Evolutionary conservation across 306 rosid genomes (phyloP), one percentile per base, ranked within the genome.

Genomic region (Pueraria montana): DNA sequence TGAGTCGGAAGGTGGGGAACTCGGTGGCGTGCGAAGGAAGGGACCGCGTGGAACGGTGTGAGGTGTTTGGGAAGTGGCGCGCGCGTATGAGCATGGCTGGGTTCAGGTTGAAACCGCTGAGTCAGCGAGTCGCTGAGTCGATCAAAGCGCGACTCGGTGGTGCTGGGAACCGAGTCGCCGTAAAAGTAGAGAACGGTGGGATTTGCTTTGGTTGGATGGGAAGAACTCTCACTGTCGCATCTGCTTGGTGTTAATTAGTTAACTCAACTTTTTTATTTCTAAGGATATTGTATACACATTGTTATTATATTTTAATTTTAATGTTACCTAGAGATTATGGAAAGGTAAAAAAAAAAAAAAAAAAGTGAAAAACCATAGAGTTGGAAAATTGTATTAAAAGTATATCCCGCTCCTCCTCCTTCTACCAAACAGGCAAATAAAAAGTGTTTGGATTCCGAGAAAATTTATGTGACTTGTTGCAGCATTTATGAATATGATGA

Each of bases 1-100:
- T 91, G 81, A 77, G 96, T 58, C 92, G 91, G 36, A 91, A 75
- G 63, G 5, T 93, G 0, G 43, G 5, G 0, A 93, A 93, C 92
- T 77, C 91, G 84, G 74, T 93, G 6, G 94, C 96, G 9, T 91
- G 96, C 18, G 93, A 93, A 14, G 97, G 97, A 48, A 86, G 94
- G 76, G 94, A 91, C 23, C 94, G 97, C 0, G 90, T 93, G 9
- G 96, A 93, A 55, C 81, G 97, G 36, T 91, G 96, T 26, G 97
- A 93, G 56, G 93, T 93, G 21, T 91, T 88, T 0, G 97, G 97
- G 1, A 93, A 93, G 86, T 93, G 97, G 97, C 84, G 91, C 72
- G 91, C 96, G 61, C 91, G 97, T 43, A 78, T 91, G 91, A 83
- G 91, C 3, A 93, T 93, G 96, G 97, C 97, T 7, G 96, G 97